Base-by-base conservation (phyloP, 805 yeast genomes). In the Sugiyamaella qingdaonensis region DNA sequence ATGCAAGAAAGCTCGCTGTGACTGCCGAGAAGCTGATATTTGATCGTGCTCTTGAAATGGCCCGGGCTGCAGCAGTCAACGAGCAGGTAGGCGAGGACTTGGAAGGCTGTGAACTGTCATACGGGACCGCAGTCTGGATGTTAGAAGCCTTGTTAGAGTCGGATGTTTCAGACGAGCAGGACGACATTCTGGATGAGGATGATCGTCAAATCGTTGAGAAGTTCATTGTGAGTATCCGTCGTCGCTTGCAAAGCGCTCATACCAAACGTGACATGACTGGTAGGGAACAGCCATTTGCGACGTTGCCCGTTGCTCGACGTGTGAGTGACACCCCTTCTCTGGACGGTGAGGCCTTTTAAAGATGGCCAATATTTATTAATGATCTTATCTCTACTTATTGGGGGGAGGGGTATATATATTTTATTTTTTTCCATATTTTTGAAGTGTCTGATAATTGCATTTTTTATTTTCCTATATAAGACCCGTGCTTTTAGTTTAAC, bases 61-160 rank as follows among this genome's bases (percentile, higher is more conserved):
- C 96, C 2, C 80, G 95, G 61, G 82, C 82, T 48, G 96, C 98
- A 0, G 98, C 98, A 0, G 85, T 86, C 52, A 83, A 85, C 65
- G 99, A 92, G 70, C 75, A 90, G 61, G 80, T 78, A 39, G 87
- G 87, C 44, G 85, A 81, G 52, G 90, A 85, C 63, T 67, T 87
- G 48, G 73, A 75, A 16, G 86, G 86, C 5, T 91, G 97, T 69
- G 97, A 91, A 68, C 70, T 87, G 54, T 86, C 92, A 8, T 92
- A 92, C 67, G 88, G 95, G 2, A 88, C 96, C 0, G 84, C 97
- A 0, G 80, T 92, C 49, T 92, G 97, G 97, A 89, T 92, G 97
- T 73, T 92, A 63, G 95, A 89, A 65, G 89, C 96, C 0, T 73
- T 92, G 27, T 69, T 90, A 51, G 92, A 86, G 54, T 68, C 71